A percentile compares a stretch with the other conserved stretches of the same genome.
These are phyloP conservation scores for Pestalotiopsis sp. DNA, from an alignment of 2,329 filamentous ascomycete genomes.

Conservation along the genomic window DNA sequence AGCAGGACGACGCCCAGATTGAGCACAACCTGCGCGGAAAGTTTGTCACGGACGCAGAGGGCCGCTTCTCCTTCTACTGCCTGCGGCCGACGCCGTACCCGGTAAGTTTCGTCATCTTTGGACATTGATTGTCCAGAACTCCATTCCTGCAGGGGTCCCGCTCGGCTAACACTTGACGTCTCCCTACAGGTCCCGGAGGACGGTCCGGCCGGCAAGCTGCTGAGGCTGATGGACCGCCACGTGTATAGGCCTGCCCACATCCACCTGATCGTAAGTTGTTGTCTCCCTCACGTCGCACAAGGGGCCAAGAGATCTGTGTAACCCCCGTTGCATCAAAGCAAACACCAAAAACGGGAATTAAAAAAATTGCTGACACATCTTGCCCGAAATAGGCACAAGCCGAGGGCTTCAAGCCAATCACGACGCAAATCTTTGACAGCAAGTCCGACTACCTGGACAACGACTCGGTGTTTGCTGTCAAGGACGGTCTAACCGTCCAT, in stretches of 20 bases:
- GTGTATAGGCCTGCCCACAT: conserved; percentile 41
- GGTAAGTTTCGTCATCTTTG: neutral
- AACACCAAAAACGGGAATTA: too few species aligned
- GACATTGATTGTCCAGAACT: neutral
- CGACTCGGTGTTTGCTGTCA: conserved; percentile 44
- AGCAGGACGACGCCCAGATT: conserved; percentile 8
- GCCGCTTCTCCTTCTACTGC: conserved; percentile 7
- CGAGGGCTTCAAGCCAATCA: conserved; percentile 55
- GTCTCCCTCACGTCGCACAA: neutral
- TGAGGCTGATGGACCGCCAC: conserved; percentile 37
- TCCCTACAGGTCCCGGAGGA: conserved; percentile 2
- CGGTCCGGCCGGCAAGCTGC: conserved; percentile 33
- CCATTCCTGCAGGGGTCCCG: neutral
- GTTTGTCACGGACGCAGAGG: conserved; percentile 9
- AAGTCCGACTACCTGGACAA: conserved; percentile 58
- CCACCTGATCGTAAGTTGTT: conserved; percentile 35
- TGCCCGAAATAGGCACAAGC: conserved; percentile 25
- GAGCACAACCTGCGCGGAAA: conserved; percentile 11
- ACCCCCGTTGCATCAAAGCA: neutral
- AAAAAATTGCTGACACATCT: neutral
- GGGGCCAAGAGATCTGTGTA: neutral
- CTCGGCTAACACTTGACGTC: neutral
- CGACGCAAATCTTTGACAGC: conserved; percentile 68
- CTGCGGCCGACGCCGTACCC: conserved; percentile 9
- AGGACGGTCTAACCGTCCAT: conserved; percentile 37